These are phyloP conservation scores for Diplogelasinospora grovesii DNA, from an alignment of 495 filamentous ascomycete genomes.

Conservation along the genomic window DNA sequence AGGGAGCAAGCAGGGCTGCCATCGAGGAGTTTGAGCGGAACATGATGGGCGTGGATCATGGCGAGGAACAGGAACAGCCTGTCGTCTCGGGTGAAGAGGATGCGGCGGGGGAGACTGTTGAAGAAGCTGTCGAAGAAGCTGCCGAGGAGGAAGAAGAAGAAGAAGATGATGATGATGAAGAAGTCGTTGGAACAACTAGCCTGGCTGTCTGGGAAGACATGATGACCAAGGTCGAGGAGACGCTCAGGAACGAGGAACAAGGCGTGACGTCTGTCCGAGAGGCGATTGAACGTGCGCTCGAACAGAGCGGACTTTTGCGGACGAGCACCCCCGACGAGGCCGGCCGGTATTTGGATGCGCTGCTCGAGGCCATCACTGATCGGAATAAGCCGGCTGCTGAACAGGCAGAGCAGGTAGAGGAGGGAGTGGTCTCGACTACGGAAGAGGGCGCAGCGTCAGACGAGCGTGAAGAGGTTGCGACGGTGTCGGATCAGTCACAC, in stretches of 20 bases:
- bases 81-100: constrained; percentile 3
- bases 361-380: constrained; percentile 33
- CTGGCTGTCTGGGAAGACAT: constrained; percentile 45
- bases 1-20: constrained; percentile 52
- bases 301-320: constrained; percentile 37
- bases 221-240: constrained; percentile 46
- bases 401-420: too few relatives aligned
- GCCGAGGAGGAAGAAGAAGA: constrained; percentile 10
- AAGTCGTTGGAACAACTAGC: constrained; percentile 20
- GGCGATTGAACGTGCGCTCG: constrained; percentile 37
- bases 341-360: constrained; percentile 31
- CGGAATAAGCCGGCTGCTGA: background rate
- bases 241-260: constrained; percentile 47
- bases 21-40: constrained; percentile 63
- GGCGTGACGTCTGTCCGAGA: constrained; percentile 36
- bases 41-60: constrained; percentile 43
- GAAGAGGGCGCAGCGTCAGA: background rate
- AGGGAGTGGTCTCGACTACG: background rate
- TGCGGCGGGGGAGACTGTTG: constrained; percentile 2
- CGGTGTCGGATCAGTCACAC: background rate
- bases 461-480: background rate
- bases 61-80: constrained; percentile 20
- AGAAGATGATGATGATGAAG: constrained; percentile 18
- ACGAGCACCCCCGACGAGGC: constrained; percentile 27
- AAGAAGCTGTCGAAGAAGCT: constrained; percentile 5